These are phyloP conservation scores for Podosphaera leucotricha DNA, from an alignment of 2,329 filamentous ascomycete genomes.

Conservation along the genomic window DNA sequence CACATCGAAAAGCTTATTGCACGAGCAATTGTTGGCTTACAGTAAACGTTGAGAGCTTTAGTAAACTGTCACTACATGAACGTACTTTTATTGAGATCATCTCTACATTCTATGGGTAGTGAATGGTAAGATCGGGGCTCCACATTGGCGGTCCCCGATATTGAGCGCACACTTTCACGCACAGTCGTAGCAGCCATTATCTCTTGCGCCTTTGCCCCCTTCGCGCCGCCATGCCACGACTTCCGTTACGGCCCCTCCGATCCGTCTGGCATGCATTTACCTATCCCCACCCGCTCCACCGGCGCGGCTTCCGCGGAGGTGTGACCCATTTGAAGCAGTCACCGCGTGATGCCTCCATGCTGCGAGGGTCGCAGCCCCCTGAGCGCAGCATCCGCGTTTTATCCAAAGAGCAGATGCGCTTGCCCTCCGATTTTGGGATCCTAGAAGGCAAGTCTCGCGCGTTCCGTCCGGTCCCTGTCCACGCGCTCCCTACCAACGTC, in stretches of 20 bases:
- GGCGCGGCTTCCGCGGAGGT: slow-evolving; percentile 10
- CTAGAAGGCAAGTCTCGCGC: slow-evolving; percentile 7
- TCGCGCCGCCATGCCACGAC: not conserved
- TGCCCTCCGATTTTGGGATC: slow-evolving; percentile 11
- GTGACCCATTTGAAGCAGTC: not conserved
- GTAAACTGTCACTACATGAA: too few relatives aligned
- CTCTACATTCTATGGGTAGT: too few relatives aligned
- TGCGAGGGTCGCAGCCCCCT: slow-evolving; percentile 1
- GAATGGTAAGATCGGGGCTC: too few relatives aligned
- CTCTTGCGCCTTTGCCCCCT: not conserved
- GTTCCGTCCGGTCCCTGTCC: slow-evolving; percentile 5
- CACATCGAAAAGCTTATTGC: too few relatives aligned
- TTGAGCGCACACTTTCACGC: too few relatives aligned
- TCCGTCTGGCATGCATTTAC: slow-evolving; percentile 3
- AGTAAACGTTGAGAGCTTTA: too few relatives aligned
- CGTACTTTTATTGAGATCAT: too few relatives aligned
- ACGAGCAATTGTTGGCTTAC: too few relatives aligned
- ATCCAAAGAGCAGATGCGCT: slow-evolving; percentile 3
- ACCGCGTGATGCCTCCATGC: not conserved
- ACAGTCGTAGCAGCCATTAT: not conserved
- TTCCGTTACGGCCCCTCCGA: slow-evolving; percentile 8
- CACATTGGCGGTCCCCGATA: too few relatives aligned
- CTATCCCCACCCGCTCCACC: not conserved
- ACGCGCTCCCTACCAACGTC: not conserved
- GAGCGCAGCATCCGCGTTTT: slow-evolving; percentile 6